phyloP scores from a whole-genome alignment of 2,329 filamentous ascomycete genomes.

The Claviceps humidiphila region DNA sequence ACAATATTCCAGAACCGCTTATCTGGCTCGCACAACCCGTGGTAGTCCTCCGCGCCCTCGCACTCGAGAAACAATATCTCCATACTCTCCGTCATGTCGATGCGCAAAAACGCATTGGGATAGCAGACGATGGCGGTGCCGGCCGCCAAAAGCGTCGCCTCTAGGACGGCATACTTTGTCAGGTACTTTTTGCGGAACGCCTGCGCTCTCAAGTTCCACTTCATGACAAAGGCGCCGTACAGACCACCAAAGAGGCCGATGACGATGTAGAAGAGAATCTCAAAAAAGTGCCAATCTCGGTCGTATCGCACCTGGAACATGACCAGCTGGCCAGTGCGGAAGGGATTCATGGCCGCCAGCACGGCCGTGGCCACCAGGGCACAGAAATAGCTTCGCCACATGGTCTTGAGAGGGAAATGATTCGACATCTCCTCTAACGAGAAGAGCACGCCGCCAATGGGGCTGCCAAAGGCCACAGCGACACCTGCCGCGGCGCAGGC shows the following conservation, averaged over 20 bases:
- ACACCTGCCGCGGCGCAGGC: conserved; percentile 92
- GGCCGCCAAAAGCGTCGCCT: conserved; percentile 71
- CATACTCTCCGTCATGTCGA: conserved; percentile 99
- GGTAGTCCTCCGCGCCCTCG: conserved; percentile 75
- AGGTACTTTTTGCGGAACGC: conserved; percentile 92
- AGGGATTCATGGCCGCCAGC: conserved; percentile 91
- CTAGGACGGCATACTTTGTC: conserved; percentile 67
- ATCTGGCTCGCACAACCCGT: conserved; percentile 70
- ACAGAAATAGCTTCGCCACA: conserved; percentile 98
- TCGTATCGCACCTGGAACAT: conserved; percentile 99
- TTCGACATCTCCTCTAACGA: conserved; percentile 96
- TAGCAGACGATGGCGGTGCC: conserved; percentile 89
- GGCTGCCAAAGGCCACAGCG: conserved; percentile 91
- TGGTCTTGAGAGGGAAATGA: conserved; percentile 89
- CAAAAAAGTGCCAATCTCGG: conserved; percentile 95
- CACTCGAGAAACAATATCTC: conserved; percentile 94
- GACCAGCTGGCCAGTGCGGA: conserved; percentile 90
- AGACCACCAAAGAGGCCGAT: conserved; percentile 87
- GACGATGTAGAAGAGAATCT: conserved; percentile 81
- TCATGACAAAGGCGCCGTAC: conserved; percentile 94
- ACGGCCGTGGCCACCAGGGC: conserved; percentile 89
- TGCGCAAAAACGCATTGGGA: conserved; percentile 85
- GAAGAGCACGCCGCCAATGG: conserved; percentile 92
- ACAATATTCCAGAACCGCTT: conserved; percentile 67
- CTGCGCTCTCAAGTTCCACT: conserved; percentile 87